Evolutionary conservation across 2,329 filamentous ascomycete genomes (phyloP).

Genomic region (Thermoascus crustaceus): DNA sequence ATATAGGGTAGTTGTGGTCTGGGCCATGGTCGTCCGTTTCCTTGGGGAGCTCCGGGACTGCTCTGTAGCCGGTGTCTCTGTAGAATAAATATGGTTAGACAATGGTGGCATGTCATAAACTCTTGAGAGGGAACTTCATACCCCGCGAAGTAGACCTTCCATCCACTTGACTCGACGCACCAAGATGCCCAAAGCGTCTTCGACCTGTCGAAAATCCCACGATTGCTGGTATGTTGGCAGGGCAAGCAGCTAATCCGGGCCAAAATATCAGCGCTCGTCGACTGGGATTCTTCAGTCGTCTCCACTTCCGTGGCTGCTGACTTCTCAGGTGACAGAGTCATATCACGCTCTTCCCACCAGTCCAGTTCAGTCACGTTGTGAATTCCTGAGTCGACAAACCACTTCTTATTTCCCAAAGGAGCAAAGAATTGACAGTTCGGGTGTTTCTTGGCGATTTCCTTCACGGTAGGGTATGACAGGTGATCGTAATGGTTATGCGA

Average conservation of each 20-base stretch:
- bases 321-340: constrained; percentile 49
- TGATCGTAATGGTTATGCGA: constrained; percentile 93
- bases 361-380: constrained; percentile 78
- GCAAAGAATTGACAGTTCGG: constrained; percentile 83
- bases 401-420: constrained; percentile 70
- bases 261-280: constrained; percentile 45
- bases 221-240: constrained; percentile 71
- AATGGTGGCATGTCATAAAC: constrained; percentile 5
- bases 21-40: constrained; percentile 63
- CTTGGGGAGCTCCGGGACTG: constrained; percentile 57
- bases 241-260: constrained; percentile 72
- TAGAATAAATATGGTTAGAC: constrained; percentile 16
- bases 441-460: constrained; percentile 60
- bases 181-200: constrained; percentile 84
- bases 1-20: constrained; percentile 60
- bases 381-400: constrained; percentile 68
- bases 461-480: constrained; percentile 66
- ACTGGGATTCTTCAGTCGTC: constrained; percentile 14
- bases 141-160: constrained; percentile 76
- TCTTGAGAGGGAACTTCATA: constrained; percentile 31
- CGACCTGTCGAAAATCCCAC: constrained; percentile 60
- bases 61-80: constrained; percentile 84
- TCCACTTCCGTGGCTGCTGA: constrained; percentile 20
- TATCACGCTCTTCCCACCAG: constrained; percentile 82
- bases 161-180: constrained; percentile 64